Percentiles rank a stretch among this genome's conserved stretches.
Conservation (phyloP, 192 early-diverging fungal species). For the Coemansia sp. region DNA sequence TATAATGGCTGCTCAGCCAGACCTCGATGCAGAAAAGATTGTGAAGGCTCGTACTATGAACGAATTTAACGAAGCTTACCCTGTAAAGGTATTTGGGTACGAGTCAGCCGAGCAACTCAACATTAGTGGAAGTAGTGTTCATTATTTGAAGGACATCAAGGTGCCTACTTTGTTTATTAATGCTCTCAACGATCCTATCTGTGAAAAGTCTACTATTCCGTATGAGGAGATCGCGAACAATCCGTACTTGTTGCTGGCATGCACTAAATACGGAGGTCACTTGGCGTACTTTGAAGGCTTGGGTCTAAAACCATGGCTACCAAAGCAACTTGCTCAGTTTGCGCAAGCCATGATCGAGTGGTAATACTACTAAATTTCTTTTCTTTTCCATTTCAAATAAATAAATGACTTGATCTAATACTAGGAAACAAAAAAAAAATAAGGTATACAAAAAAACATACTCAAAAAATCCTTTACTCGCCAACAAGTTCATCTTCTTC, state of each 20-base stretch:
- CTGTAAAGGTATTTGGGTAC: slow-evolving; percentile 74
- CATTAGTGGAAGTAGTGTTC: slow-evolving; percentile 61
- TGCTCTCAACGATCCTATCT: slow-evolving; percentile 90
- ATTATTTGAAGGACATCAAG: slow-evolving; percentile 60
- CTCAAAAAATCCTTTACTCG: not conserved
- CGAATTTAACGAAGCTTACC: slow-evolving; percentile 83
- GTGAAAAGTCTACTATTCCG: slow-evolving; percentile 69
- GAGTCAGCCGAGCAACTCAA: slow-evolving; percentile 81
- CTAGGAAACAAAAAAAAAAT: not conserved
- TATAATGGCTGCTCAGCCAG: slow-evolving; percentile 54
- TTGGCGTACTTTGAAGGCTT: slow-evolving; percentile 73
- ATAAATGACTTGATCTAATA: not conserved
- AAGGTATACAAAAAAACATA: not conserved
- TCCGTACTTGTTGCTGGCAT: slow-evolving; percentile 76
- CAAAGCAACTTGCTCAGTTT: slow-evolving; percentile 65
- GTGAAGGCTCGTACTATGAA: slow-evolving; percentile 62
- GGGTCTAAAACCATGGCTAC: slow-evolving; percentile 59
- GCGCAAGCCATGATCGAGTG: slow-evolving; percentile 43
- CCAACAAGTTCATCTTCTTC: slow-evolving; percentile 26
- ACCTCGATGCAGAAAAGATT: slow-evolving; percentile 48
- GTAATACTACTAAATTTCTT: slow-evolving; percentile 8
- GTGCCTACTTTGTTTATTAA: slow-evolving; percentile 84
- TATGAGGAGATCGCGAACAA: slow-evolving; percentile 74
- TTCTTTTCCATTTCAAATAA: not conserved
- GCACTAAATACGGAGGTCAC: slow-evolving; percentile 85